Conservation (phyloP, 169 alveolate genomes). For the Besnoitia besnoiti region DNA sequence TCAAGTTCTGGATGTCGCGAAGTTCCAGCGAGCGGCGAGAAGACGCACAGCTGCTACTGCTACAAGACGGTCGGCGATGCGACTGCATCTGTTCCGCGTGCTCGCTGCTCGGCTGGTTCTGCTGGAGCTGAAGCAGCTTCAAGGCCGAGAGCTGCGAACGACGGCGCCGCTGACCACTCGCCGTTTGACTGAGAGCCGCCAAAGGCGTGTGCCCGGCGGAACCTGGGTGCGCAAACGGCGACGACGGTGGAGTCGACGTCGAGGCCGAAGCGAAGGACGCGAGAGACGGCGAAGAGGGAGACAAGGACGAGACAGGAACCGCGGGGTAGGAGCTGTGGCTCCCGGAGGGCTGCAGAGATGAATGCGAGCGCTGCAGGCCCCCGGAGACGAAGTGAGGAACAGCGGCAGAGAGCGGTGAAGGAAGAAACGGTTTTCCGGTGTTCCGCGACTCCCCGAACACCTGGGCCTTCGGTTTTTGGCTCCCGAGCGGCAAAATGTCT, state of each 20-base stretch:
- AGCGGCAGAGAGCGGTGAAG: neutral
- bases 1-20: neutral
- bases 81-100: neutral
- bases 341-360: neutral
- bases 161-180: neutral
- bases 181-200: neutral
- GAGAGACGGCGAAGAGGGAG: neutral
- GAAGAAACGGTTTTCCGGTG: neutral
- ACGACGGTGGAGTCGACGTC: neutral
- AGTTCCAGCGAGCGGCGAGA: neutral
- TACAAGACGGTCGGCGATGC: neutral
- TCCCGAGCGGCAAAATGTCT: no score
- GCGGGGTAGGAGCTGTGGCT: neutral
- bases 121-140: slow-evolving; percentile 30
- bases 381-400: neutral
- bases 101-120: neutral
- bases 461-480: no score
- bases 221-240: neutral
- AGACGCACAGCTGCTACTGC: neutral
- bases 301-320: neutral
- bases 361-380: neutral
- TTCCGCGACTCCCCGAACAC: no score
- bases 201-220: neutral
- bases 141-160: neutral
- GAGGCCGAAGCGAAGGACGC: neutral